Base-by-base conservation (phyloP, 2,329 filamentous ascomycete genomes). In the Trichoderma sp. region DNA sequence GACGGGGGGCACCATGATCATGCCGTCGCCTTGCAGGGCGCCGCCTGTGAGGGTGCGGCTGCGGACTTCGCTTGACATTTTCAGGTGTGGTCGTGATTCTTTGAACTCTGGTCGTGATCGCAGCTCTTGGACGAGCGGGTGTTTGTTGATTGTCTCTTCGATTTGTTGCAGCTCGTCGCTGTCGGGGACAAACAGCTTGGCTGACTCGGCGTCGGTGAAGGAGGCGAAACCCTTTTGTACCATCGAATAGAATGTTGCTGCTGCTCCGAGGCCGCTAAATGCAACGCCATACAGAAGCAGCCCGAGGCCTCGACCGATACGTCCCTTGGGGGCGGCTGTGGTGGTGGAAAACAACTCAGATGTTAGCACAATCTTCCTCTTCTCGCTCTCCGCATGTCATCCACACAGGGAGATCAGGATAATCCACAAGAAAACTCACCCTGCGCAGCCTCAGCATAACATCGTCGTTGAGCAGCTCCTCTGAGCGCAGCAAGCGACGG, bases 81-180 rank as follows among this genome's bases (percentile, higher is more conserved):
- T 96, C 79, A 98, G 84, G 79, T 97, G 94, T 12, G 95, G 95
- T 53, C 96, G 89, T 39, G 92, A 91, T 81, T 97, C 94, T 39
- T 84, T 87, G 81, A 91, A 92, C 30, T 88, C 87, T 1, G 90
- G 84, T 76, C 92, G 86, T 21, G 82, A 81, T 61, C 95, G 91
- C 64, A 98, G 85, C 56, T 87, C 84, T n/a, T 85, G 80, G 5
- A 92, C 87, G n/a, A 97, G 80, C 1, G 93, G 91, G 83, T 96
- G 94, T 60, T 85, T 88, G 78, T 90, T 88, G 80, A 98, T 93
- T 78, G 89, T 88, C 9, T 89, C 85, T 75, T 98, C 92, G 76
- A 97, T 89, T 74, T 88, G 86, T 74, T 78, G 82, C 32, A 85
- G 81, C 70, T 87, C 83, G 12, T 86, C 87, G 79, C 89, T 88